Evolutionary conservation across 345 rosid species (phyloP), one percentile per base, ranked within the genome.

Genomic region (Dipteronia sinensis): DNA sequence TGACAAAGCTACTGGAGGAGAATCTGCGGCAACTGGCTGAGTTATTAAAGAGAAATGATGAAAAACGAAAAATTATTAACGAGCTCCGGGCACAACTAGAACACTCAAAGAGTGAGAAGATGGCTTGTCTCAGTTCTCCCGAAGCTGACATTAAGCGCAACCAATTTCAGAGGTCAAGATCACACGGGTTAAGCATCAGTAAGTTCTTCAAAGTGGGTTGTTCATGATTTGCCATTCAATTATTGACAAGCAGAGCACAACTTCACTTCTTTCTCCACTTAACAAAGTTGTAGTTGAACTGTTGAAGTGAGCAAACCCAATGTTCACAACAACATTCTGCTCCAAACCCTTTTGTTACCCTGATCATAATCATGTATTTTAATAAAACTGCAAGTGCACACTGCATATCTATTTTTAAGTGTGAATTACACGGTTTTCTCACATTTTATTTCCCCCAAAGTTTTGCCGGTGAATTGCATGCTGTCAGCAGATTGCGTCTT

Each of bases 1-100:
- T 83, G 38, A 59, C 84, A 46, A 76, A 85, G 76, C 86, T 90
- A 58, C 82, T 83, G 84, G 86, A 80, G 79, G 89, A 88, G 82
- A 88, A 75, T 79, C 74, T 84, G 42, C 75, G 47, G 75, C 81
- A 84, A 80, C 89, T 84, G 76, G 85, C 81, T 2, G 87, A 85
- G 75, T 53, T 88, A 83, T 81, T 85, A 17, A 87, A 79, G 65
- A 83, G 91, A 74, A 88, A 88, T 51, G 80, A 82, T 1, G 87
- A 90, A 75, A 90, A 88, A 85, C 81, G 77, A 74, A 73, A 74
- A 69, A 76, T 75, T 64, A 90, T 88, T 25, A 68, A 65, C 10
- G 65, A 31, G 79, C 86, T 88, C 31, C 72, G 31, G 73, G 67
- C 68, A 11, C 78, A 83, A 72, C 47, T 86, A n/a, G 76, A 82